Evolutionary conservation across 2,329 filamentous ascomycete species (phyloP).

Genomic region (Aspergillus niger): DNA sequence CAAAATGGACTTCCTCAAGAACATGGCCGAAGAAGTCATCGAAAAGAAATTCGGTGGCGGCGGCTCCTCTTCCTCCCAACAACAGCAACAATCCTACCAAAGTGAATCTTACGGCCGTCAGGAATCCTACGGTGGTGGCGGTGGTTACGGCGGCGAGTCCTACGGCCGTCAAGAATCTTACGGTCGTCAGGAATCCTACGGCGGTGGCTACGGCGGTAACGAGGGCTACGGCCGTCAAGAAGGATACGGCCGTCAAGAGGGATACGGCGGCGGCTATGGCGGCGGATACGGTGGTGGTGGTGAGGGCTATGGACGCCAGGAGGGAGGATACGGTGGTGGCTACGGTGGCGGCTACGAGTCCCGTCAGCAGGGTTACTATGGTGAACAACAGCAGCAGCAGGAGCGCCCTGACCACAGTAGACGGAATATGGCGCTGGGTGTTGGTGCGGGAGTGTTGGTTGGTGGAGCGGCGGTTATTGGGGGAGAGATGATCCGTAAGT

Average conservation of each 20-base stretch:
- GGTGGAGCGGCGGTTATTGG: conserved; percentile 48
- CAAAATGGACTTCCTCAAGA: conserved; percentile 31
- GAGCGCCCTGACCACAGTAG: conserved; percentile 17
- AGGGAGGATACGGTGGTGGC: conserved; percentile 17
- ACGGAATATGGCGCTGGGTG: conserved; percentile 36
- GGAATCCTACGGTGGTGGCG: background rate
- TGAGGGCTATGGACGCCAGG: conserved; percentile 19
- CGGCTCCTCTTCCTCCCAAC: conserved; percentile 5
- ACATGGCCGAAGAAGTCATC: conserved; percentile 32
- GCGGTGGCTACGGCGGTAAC: background rate
- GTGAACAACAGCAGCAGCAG: conserved; percentile 20
- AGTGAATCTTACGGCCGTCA: too few species aligned
- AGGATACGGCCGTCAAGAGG: conserved; percentile 18
- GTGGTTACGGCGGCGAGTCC: conserved; percentile 6
- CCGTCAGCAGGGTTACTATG: conserved; percentile 13
- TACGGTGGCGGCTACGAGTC: conserved; percentile 21
- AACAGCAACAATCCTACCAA: background rate
- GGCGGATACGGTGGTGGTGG: conserved; percentile 21
- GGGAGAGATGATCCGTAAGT: conserved; percentile 45
- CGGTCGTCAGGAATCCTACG: background rate
- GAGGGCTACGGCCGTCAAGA: conserved; percentile 19
- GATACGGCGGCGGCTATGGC: conserved; percentile 10
- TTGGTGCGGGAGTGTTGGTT: conserved; percentile 41
- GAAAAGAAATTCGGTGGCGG: conserved; percentile 17
- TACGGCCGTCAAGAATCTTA: background rate